These are phyloP conservation scores for Fusarium humuli DNA, from an alignment of 2,329 filamentous ascomycete species.

Conservation along the genomic window DNA sequence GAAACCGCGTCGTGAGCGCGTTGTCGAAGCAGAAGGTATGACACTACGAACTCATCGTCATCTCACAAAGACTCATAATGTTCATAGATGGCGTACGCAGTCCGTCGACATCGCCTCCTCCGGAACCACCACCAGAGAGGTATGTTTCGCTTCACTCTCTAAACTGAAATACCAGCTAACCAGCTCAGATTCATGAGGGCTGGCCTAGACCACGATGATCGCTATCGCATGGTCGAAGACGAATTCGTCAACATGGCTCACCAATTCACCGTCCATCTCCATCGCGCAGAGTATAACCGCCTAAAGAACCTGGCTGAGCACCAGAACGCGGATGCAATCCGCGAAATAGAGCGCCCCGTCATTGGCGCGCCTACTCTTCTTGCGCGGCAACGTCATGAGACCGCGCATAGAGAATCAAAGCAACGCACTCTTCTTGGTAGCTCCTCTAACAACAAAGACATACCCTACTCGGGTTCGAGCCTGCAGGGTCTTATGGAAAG, in stretches of 20 bases:
- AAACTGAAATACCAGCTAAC: background rate
- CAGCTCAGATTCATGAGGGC: constrained; percentile 69
- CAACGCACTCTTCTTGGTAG: constrained; percentile 41
- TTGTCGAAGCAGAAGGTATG: constrained; percentile 43
- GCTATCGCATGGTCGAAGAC: constrained; percentile 86
- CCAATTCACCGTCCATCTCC: constrained; percentile 78
- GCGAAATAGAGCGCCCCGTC: constrained; percentile 64
- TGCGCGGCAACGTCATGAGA: constrained; percentile 40
- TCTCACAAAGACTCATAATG: background rate
- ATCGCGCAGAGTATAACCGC: constrained; percentile 80
- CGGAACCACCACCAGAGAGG: constrained; percentile 61
- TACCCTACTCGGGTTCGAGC: constrained; percentile 49
- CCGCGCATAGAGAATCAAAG: constrained; percentile 35
- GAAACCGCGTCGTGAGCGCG: constrained; percentile 40
- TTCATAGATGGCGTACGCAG: constrained; percentile 48
- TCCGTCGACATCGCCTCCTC: constrained; percentile 65
- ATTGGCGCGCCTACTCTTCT: constrained; percentile 52
- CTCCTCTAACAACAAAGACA: constrained; percentile 10
- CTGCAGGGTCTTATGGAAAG: constrained; percentile 59
- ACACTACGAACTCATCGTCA: background rate
- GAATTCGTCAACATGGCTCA: constrained; percentile 77
- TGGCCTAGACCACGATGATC: constrained; percentile 74
- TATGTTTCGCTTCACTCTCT: constrained; percentile 40
- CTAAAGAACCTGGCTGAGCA: constrained; percentile 68
- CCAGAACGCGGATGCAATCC: constrained; percentile 65